These are phyloP conservation scores for Globisporangium orthogonon DNA, from an alignment of 352 stramenopile genomes.

Conservation along the genomic window DNA sequence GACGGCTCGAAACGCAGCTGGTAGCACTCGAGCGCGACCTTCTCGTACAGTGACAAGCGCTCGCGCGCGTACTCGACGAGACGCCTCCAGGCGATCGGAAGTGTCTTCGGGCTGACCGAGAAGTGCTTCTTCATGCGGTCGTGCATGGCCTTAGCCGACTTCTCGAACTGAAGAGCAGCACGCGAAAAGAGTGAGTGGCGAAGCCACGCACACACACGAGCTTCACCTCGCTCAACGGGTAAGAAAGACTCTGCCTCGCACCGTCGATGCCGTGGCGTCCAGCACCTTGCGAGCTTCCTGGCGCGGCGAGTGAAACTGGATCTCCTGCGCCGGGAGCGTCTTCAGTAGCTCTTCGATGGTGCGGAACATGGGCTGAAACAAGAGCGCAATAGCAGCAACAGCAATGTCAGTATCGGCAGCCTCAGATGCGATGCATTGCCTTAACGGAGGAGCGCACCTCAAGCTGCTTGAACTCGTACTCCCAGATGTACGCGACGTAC, in stretches of 20 bases:
- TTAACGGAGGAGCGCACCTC: slow-evolving; percentile 17
- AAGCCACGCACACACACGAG: neutral
- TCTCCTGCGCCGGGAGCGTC: slow-evolving; percentile 49
- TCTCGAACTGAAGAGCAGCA: slow-evolving; percentile 39
- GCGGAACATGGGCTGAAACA: slow-evolving; percentile 36
- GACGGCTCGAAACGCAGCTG: slow-evolving; percentile 49
- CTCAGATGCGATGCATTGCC: no score
- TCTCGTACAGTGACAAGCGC: slow-evolving; percentile 38
- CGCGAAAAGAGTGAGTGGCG: neutral
- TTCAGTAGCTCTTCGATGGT: slow-evolving; percentile 46
- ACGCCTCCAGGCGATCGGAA: slow-evolving; percentile 51
- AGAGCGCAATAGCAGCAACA: neutral
- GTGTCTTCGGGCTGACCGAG: slow-evolving; percentile 32
- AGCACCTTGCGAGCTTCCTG: slow-evolving; percentile 50
- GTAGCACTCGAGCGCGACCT: slow-evolving; percentile 51
- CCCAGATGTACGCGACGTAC: slow-evolving; percentile 61
- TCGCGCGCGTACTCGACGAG: slow-evolving; percentile 33
- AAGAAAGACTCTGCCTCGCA: slow-evolving; percentile 10
- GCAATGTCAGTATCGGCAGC: no score
- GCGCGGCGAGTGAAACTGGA: slow-evolving; percentile 58
- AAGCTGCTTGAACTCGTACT: slow-evolving; percentile 62
- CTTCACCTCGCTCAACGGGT: no score
- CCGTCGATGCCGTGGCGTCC: slow-evolving; percentile 31
- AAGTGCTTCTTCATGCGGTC: slow-evolving; percentile 77
- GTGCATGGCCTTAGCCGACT: slow-evolving; percentile 58